Evolutionary conservation across 2,329 filamentous ascomycete genomes (phyloP), one percentile per base, ranked within the genome.

Genomic region (Massarina eburnea): DNA sequence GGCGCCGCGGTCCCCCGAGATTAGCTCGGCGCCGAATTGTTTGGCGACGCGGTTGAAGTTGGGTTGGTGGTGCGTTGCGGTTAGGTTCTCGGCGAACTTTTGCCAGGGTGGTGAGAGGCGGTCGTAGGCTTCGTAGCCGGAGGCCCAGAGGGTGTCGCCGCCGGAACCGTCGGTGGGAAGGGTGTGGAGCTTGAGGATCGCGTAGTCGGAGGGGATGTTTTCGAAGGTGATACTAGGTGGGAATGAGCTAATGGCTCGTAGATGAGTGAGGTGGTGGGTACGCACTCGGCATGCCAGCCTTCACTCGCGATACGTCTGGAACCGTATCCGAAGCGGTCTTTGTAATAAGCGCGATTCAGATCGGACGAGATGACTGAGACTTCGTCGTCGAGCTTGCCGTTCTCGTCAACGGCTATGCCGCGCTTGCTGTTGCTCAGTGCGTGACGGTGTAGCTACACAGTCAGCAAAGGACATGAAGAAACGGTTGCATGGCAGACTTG

Each of bases 151-250:
- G 0, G 71, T 74, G 39, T 74, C 72, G 9, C 71, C 71, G 14
- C 71, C 70, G n/a, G n/a, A n/a, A n/a, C n/a, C n/a, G 30, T 52
- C 41, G 7, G 45, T 41, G 14, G 54, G 54, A 3, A 50, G 54
- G 30, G 55, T 50, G 39, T 55, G 49, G 52, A 58, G 55, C 27
- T 54, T 51, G 26, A 58, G 43, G 41, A 55, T 54, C 24, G 48
- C 52, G 45, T 51, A 58, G 35, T 58, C 55, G 8, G 53, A 50
- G 0, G 84, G 84, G 4, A 79, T 71, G 0, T 76, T 78, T 68
- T 87, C 84, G 48, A 85, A 87, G 0, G 79, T 78, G 54, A 85
- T 84, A 51, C 86, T 83, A 2, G 77, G 75, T 51, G 61, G 68
- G 49, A 52, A 17, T 56, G 44, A 32, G 56, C 55, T 12, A 36